Evolutionary conservation across 208 protist species (phyloP).

Genomic region (Trypanosoma mega): DNA sequence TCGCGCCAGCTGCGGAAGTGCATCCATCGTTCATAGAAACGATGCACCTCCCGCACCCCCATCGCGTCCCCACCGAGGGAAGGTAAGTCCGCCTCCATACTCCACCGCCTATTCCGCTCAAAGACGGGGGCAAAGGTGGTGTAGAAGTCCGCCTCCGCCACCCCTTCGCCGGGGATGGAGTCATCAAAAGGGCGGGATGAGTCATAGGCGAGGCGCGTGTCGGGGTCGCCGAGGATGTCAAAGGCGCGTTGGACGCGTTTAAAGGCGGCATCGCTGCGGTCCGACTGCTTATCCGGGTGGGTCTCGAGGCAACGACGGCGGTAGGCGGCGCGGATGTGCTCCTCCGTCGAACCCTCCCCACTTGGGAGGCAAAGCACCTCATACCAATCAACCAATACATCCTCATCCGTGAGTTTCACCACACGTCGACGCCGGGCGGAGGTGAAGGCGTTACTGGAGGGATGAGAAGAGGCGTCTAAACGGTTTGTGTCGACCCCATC

Average conservation of each 20-base stretch:
- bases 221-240: conserved; percentile 91
- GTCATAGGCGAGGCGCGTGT: conserved; percentile 91
- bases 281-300: conserved; percentile 95
- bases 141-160: conserved; percentile 84
- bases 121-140: conserved; percentile 89
- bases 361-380: conserved; percentile 72
- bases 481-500: too few relatives aligned
- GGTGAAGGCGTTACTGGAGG: too few relatives aligned
- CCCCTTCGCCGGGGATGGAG: conserved; percentile 67
- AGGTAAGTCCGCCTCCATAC: conserved; percentile 54
- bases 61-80: conserved; percentile 75
- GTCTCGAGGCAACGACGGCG: conserved; percentile 91
- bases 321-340: conserved; percentile 87
- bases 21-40: conserved; percentile 96
- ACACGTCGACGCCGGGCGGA: conserved; percentile 69
- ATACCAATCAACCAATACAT: conserved; percentile 84
- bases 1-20: conserved; percentile 95
- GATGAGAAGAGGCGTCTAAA: too few relatives aligned
- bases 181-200: conserved; percentile 95
- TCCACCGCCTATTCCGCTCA: conserved; percentile 93
- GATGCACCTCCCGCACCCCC: conserved; percentile 65
- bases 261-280: conserved; percentile 90
- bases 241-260: conserved; percentile 93
- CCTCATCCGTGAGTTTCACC: conserved; percentile 78
- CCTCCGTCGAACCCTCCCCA: conserved; percentile 59